These are phyloP conservation scores for Sutorius australiensis DNA, from an alignment of 768 basidiomycete species.

Conservation along the genomic window DNA sequence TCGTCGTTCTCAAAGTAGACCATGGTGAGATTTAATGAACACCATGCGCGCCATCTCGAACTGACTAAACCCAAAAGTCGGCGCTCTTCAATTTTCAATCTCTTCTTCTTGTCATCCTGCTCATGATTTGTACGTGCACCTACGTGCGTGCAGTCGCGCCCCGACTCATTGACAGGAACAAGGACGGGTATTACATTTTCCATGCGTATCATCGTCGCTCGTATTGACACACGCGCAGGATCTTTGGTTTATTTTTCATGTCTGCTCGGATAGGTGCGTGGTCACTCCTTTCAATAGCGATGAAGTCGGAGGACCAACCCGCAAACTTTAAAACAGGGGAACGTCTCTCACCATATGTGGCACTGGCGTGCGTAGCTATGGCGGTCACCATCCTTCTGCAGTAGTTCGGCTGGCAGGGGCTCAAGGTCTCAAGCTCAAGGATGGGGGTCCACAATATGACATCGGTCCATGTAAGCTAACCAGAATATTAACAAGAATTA, in stretches of 20 bases:
- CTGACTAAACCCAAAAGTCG: conserved; percentile 47
- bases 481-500: background rate
- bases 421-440: no score
- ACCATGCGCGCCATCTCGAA: background rate
- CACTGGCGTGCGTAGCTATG: conserved; percentile 90
- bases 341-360: conserved; percentile 93
- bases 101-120: conserved; percentile 85
- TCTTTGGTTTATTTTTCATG: conserved; percentile 92
- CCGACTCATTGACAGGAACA: conserved; percentile 87
- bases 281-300: background rate
- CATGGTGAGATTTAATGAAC: conserved; percentile 16
- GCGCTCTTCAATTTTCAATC: conserved; percentile 99
- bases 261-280: conserved; percentile 86
- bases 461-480: background rate
- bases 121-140: conserved; percentile 95
- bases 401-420: conserved; percentile 30
- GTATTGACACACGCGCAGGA: conserved; percentile 43
- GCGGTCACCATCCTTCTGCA: conserved; percentile 65
- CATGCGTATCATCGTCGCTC: background rate
- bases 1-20: background rate
- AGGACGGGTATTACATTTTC: conserved; percentile 67
- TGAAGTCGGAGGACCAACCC: background rate
- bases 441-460: no score
- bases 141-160: conserved; percentile 91
- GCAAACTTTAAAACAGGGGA: conserved; percentile 58